Base-by-base conservation (phyloP, 441 rosid genomes). In the Corymbia citriodora region DNA sequence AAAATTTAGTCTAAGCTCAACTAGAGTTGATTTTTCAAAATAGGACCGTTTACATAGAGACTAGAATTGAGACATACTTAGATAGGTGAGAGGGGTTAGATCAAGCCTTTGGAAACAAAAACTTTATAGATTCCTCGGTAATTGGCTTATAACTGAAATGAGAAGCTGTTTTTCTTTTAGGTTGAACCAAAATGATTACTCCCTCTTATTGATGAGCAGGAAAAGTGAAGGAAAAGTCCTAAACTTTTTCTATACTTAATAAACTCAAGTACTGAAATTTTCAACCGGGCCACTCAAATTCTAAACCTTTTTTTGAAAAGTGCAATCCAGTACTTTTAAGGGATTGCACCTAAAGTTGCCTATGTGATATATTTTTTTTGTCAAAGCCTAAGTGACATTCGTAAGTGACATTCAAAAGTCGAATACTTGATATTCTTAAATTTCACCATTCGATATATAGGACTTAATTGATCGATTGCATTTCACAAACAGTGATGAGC, bases 1-100 rank as follows among this genome's bases (percentile, higher is more conserved):
- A 36, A 36, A 74, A 27, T 74, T 7, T 3, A 11, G 15, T 21
- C 4, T 11, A 74, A 74, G 27, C 27, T 5, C 0, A 2, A 10
- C 7, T 72, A 36, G 36, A 72, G 16, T 72, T 72, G 16, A 6
- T 6, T 72, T 19, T 19, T 10, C 27, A 72, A 36, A 15, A 19
- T 10, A 8, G 5, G 21, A 72, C 7, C 2, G 1, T 36, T 36
- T 19, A 36, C 6, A 0, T 2, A 11, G 1, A 40, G 27, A 10
- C 13, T 40, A 5, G 29, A 40, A 40, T 6, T 1, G 1, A 6
- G 16, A 74, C 4, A 1, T 74, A 3, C 7, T 19, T 40, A 40
- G 1, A 74, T 2, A 7, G n/a, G 9, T 9, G 1, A 21, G 85
- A 21, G 29, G 3, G n/a, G 9, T 40, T 40, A 74, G n/a, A 74